Conservation (phyloP, 495 filamentous ascomycete species). For the Aspergillus affinis region DNA sequence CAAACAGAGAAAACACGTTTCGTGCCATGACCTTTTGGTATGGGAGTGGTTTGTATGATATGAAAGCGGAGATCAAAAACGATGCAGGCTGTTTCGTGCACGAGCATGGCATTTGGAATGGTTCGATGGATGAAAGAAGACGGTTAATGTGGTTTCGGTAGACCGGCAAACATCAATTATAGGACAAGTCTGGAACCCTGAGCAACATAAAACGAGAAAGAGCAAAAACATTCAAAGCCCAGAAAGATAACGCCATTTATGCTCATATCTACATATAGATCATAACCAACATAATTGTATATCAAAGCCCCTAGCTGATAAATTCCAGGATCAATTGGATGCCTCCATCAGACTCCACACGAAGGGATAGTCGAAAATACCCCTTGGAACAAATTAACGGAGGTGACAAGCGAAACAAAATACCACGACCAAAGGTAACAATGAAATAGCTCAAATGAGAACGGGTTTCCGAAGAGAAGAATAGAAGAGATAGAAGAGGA, state of each 20-base stretch:
- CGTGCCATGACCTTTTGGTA: background rate
- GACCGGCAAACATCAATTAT: constrained; percentile 19
- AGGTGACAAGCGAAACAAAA: constrained; percentile 23
- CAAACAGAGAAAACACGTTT: background rate
- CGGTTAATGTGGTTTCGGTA: constrained; percentile 4
- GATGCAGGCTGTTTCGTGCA: background rate
- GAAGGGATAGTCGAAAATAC: constrained; percentile 22
- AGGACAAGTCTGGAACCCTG: constrained; percentile 14
- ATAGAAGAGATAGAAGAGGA: constrained; percentile 15
- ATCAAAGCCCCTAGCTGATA: constrained; percentile 36
- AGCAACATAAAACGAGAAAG: background rate
- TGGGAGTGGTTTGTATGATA: background rate
- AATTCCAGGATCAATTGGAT: constrained; percentile 24
- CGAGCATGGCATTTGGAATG: background rate
- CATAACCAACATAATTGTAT: constrained; percentile 36
- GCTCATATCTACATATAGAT: constrained; percentile 51
- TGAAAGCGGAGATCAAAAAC: background rate
- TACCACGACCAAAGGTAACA: constrained; percentile 36
- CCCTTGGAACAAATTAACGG: constrained; percentile 18
- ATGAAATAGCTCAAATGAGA: constrained; percentile 1
- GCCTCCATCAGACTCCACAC: constrained; percentile 30
- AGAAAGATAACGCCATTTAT: constrained; percentile 42
- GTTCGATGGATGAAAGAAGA: background rate
- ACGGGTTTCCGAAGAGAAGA: constrained; percentile 12
- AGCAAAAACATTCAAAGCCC: constrained; percentile 22